Evolutionary conservation across 257 asterid genomes (phyloP).

Genomic region (Ilex aquifolium): DNA sequence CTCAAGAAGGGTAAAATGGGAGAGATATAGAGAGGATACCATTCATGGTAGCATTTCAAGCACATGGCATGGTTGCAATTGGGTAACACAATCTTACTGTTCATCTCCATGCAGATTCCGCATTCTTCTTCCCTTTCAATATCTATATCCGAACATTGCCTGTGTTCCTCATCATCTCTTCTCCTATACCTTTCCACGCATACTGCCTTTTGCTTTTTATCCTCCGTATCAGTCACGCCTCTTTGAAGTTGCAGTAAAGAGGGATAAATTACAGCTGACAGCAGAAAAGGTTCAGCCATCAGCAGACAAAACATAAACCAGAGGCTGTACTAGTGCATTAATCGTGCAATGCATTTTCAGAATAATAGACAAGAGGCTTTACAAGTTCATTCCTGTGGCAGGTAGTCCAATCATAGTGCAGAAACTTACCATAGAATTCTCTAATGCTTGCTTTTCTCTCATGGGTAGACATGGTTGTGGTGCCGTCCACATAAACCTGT

Average conservation of each 20-base stretch:
- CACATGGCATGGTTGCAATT: slow-evolving; percentile 83
- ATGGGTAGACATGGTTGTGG: slow-evolving; percentile 89
- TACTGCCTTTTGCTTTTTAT: slow-evolving; percentile 72
- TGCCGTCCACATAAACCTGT: slow-evolving; percentile 92
- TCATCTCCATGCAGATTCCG: slow-evolving; percentile 93
- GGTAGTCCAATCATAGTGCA: no score
- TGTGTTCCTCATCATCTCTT: slow-evolving; percentile 60
- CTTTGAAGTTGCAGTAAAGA: slow-evolving; percentile 79
- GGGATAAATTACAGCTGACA: slow-evolving; percentile 85
- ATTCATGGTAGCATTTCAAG: slow-evolving; percentile 87
- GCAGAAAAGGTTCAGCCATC: slow-evolving; percentile 3
- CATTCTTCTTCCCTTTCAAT: slow-evolving; percentile 93
- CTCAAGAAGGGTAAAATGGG: neutral
- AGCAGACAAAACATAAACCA: no score
- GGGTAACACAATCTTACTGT: slow-evolving; percentile 81
- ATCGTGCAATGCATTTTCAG: no score
- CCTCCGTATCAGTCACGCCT: slow-evolving; percentile 81
- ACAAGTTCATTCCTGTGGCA: no score
- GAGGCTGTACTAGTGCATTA: no score
- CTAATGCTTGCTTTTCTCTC: slow-evolving; percentile 93
- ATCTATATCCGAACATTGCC: slow-evolving; percentile 52
- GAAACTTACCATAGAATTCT: slow-evolving; percentile 75
- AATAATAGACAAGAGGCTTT: no score
- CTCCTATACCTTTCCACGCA: slow-evolving; percentile 73
- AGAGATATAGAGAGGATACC: slow-evolving; percentile 36